phyloP scores from a whole-genome alignment of 495 filamentous ascomycete species.

The Penicillium steckii region DNA sequence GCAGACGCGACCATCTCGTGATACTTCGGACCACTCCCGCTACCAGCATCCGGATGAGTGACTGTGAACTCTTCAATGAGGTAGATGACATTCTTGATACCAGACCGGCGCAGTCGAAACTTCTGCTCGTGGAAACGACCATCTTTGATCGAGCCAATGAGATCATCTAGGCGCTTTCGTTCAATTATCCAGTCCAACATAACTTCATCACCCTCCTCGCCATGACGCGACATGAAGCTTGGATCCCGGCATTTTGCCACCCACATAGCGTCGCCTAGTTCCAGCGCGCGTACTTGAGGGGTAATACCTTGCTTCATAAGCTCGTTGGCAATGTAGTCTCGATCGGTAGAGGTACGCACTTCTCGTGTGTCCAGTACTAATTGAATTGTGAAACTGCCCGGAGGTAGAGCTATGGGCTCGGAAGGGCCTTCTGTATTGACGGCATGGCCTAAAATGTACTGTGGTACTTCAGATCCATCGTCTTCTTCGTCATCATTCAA shows the following conservation, averaged over 20 bases:
- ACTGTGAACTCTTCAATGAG: constrained; percentile 74
- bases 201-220: constrained; percentile 69
- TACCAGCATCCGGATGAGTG: constrained; percentile 34
- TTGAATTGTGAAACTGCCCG: constrained; percentile 68
- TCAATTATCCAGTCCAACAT: constrained; percentile 82
- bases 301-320: constrained; percentile 64
- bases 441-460: not conserved
- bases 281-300: constrained; percentile 63
- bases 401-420: constrained; percentile 58
- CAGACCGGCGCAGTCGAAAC: constrained; percentile 69
- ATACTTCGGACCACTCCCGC: constrained; percentile 47
- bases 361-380: constrained; percentile 77
- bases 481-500: constrained; percentile 9
- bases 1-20: constrained; percentile 68
- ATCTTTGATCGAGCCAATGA: constrained; percentile 77
- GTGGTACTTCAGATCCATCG: not conserved
- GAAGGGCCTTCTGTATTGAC: constrained; percentile 10
- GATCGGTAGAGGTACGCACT: constrained; percentile 70
- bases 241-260: constrained; percentile 69
- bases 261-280: constrained; percentile 79
- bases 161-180: constrained; percentile 79
- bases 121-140: constrained; percentile 86
- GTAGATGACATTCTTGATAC: constrained; percentile 74
- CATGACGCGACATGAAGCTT: constrained; percentile 50
- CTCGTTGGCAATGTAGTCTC: constrained; percentile 75